These are phyloP conservation scores for Aspergillus pseudoglaucus DNA, from an alignment of 2,329 filamentous ascomycete genomes.

Conservation along the genomic window DNA sequence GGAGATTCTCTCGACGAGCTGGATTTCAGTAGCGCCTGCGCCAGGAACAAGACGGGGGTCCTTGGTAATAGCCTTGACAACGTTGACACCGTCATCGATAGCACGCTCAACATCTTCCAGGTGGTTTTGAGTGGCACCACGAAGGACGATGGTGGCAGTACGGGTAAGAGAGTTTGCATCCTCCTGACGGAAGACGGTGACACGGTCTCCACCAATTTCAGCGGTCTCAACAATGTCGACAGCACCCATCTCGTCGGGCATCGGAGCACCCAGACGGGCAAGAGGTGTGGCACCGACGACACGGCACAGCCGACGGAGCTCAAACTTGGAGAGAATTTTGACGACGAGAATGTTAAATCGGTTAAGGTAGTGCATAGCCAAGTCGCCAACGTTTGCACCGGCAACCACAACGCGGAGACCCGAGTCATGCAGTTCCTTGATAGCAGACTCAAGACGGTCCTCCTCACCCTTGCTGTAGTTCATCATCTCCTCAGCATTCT, in stretches of 20 bases:
- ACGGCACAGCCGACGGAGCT: constrained; percentile 87
- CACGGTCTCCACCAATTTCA: constrained; percentile 95
- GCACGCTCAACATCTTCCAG: constrained; percentile 95
- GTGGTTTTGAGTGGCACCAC: constrained; percentile 95
- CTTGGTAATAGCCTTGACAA: constrained; percentile 95
- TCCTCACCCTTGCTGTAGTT: constrained; percentile 98
- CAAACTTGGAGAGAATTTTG: constrained; percentile 97
- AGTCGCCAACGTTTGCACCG: constrained; percentile 87
- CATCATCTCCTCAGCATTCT: constrained; percentile 98
- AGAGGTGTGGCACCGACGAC: constrained; percentile 96
- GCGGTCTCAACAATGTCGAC: constrained; percentile 94
- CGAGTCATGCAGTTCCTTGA: constrained; percentile 95
- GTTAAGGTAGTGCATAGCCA: constrained; percentile 97
- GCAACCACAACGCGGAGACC: constrained; percentile 88
- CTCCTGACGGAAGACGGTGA: constrained; percentile 97
- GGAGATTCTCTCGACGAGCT: constrained; percentile 87
- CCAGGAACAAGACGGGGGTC: constrained; percentile 87
- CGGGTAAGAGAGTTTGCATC: constrained; percentile 69
- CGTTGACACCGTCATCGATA: constrained; percentile 96
- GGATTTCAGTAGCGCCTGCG: constrained; percentile 88
- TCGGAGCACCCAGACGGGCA: constrained; percentile 87
- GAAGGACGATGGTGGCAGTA: constrained; percentile 87
- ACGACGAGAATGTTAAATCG: constrained; percentile 92
- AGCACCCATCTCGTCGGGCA: constrained; percentile 99
- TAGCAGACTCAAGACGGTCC: constrained; percentile 74